A percentile compares a stretch with the other conserved stretches of the same genome.
Conservation (phyloP, 2,329 filamentous ascomycete genomes). For the Cladosporium sp. region DNA sequence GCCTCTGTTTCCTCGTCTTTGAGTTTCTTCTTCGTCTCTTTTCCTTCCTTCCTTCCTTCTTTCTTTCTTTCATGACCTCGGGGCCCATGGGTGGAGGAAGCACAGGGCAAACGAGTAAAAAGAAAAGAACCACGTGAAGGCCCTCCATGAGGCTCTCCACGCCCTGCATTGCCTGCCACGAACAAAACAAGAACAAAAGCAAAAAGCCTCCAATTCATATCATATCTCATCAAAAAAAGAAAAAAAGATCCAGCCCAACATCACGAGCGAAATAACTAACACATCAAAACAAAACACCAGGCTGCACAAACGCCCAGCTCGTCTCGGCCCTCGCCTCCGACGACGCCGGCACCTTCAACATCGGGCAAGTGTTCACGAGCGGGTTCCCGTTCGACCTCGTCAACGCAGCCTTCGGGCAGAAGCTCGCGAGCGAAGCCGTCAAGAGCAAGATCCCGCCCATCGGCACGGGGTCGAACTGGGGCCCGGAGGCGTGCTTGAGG, state of each 20-base stretch:
- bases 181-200: too few relatives aligned
- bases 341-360: slow-evolving; percentile 53
- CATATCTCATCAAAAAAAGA: neutral
- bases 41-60: too few relatives aligned
- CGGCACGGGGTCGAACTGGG: slow-evolving; percentile 46
- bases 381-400: slow-evolving; percentile 45
- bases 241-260: too few relatives aligned
- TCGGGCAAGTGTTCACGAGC: slow-evolving; percentile 47
- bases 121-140: too few relatives aligned
- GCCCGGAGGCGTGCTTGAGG: slow-evolving; percentile 42
- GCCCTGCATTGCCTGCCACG: too few relatives aligned
- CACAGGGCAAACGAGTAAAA: too few relatives aligned
- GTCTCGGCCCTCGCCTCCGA: slow-evolving; percentile 52
- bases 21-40: too few relatives aligned
- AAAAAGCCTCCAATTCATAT: too few relatives aligned
- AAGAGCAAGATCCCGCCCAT: slow-evolving; percentile 39
- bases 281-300: slow-evolving; percentile 30
- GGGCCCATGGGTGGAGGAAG: too few relatives aligned
- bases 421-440: slow-evolving; percentile 35
- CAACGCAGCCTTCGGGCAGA: slow-evolving; percentile 45
- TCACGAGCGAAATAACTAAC: too few relatives aligned
- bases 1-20: too few relatives aligned
- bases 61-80: neutral
- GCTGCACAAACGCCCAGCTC: slow-evolving; percentile 51
- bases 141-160: too few relatives aligned